Evolutionary conservation across 306 rosid species (phyloP), one percentile per base, ranked within the genome.

Genomic region (Inga laurina): DNA sequence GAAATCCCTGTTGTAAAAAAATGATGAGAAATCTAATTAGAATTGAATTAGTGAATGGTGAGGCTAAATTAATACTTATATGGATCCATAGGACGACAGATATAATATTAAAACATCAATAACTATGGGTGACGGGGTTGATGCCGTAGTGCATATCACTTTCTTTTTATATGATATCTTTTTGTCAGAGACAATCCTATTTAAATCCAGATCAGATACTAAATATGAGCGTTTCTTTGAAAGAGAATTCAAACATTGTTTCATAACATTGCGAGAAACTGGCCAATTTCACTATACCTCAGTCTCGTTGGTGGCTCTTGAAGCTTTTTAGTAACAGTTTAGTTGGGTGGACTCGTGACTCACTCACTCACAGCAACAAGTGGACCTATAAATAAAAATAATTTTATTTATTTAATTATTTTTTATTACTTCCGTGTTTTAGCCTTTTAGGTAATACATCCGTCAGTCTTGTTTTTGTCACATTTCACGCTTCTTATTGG

Each of bases 171-270:
- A 49, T 2, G 3, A 10, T 46, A 48, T 46, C 2, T 44, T 44
- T 8, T 44, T 5, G 8, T 44, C 16, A 10, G 2, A 11, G 14
- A 46, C 2, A 46, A 8, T 8, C 1, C 0, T 46, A 9, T 46
- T 46, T 7, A 0, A 37, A 5, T 5, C 0, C 7, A 37, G 0
- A 5, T 37, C 5, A 5, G 0, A 37, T 0, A 5, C 1, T 37
- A 37, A 37, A 37, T 37, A 5, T 37, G 41, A 37, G 7, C 8
- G 5, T 4, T 1, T 37, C 5, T 37, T 0, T 4, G 6, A 39
- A 0, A 0, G 1, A 7, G 0, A 39, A 39, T 39, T 39, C 8
- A 1, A 0, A 39, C 8, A 6, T 39, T 5, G 0, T 39, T 6
- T 39, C 0, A 6, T 39, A 39, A 39, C 30, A 1, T 1, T 27